A percentile compares a stretch with the other conserved stretches of the same genome.
phyloP scores from a whole-genome alignment of 192 early-diverging fungal genomes.

The Coemansia guatemalensis region DNA sequence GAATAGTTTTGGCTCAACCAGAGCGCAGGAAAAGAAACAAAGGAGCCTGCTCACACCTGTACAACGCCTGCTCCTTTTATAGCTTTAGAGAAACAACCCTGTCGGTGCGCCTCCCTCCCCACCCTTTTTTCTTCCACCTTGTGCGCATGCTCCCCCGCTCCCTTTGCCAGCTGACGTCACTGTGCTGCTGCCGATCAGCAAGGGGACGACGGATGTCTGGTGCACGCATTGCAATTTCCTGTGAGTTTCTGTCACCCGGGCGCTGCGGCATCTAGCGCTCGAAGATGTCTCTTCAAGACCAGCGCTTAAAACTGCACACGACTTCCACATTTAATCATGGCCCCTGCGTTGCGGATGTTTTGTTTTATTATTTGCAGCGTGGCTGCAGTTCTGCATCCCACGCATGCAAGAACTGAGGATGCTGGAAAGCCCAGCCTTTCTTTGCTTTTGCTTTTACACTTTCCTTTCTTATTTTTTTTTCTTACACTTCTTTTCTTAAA shows the following conservation, averaged over 20 bases:
- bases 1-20: neutral
- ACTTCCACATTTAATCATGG: neutral
- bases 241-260: neutral
- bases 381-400: neutral
- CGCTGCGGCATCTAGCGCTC: neutral
- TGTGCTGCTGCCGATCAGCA: neutral
- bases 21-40: neutral
- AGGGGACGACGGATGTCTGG: neutral
- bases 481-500: neutral
- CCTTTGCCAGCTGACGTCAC: neutral
- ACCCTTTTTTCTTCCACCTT: neutral
- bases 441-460: neutral
- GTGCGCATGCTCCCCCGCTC: neutral
- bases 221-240: too few relatives aligned
- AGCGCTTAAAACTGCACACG: neutral
- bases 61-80: neutral
- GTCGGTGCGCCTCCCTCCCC: neutral
- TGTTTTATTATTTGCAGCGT: neutral
- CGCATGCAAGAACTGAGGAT: neutral
- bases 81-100: neutral
- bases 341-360: neutral
- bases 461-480: constrained; percentile 3
- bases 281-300: too few relatives aligned
- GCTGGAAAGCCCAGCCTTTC: constrained; percentile 1
- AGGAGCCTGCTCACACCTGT: neutral